Evolutionary conservation across 306 rosid species (phyloP).

Genomic region (Astragalus membranaceus): DNA sequence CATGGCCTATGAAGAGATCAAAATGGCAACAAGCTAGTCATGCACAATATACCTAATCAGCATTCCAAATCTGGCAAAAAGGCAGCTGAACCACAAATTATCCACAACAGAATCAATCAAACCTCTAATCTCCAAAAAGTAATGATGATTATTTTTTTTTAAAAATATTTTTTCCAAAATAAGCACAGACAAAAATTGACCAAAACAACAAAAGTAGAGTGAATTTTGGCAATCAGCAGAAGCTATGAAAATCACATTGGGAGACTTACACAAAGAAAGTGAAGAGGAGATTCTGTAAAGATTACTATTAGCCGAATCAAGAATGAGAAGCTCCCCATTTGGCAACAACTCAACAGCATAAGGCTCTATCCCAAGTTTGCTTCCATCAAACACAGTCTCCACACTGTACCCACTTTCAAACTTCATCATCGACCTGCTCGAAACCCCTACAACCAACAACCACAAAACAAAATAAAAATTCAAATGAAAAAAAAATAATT

Average conservation of each 20-base stretch:
- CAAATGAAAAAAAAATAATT: background rate
- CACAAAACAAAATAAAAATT: conserved; percentile 7
- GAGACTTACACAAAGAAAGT: conserved; percentile 81
- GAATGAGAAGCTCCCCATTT: conserved; percentile 80
- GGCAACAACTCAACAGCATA: conserved; percentile 73
- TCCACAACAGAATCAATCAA: background rate
- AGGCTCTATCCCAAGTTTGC: conserved; percentile 95
- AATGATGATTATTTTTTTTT: background rate
- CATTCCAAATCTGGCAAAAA: conserved; percentile 8
- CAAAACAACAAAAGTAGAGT: background rate
- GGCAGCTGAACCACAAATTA: background rate
- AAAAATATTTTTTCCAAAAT: background rate
- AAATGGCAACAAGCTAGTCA: background rate
- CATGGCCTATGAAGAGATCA: background rate
- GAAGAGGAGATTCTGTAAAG: conserved; percentile 72
- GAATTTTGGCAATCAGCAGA: conserved; percentile 10
- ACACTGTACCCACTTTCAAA: conserved; percentile 83
- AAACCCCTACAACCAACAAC: conserved; percentile 39
- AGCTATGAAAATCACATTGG: background rate
- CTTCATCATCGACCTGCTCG: conserved; percentile 81
- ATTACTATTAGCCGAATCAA: conserved; percentile 79
- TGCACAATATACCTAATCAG: background rate
- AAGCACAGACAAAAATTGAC: background rate
- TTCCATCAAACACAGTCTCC: conserved; percentile 97
- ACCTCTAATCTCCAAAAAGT: background rate